These are phyloP conservation scores for Paraleonurus japonicus DNA, from an alignment of 257 asterid species.

Conservation along the genomic window DNA sequence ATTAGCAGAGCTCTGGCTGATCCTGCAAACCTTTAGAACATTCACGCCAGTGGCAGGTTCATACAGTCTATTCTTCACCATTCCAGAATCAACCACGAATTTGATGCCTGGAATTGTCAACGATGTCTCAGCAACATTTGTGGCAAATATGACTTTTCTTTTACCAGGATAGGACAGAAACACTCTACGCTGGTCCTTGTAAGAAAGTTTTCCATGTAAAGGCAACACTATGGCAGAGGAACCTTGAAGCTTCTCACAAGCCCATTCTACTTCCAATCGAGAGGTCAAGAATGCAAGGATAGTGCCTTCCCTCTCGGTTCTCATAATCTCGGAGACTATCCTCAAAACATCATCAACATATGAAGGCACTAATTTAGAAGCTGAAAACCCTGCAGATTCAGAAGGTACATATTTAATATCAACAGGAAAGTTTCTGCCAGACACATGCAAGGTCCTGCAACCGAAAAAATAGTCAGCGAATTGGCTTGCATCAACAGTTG, in stretches of 20 bases:
- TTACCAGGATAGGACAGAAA: slow-evolving; percentile 63
- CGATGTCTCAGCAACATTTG: slow-evolving; percentile 96
- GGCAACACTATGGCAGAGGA: slow-evolving; percentile 61
- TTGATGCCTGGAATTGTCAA: slow-evolving; percentile 92
- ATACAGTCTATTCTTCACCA: slow-evolving; percentile 78
- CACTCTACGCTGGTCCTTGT: slow-evolving; percentile 69
- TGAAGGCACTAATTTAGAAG: slow-evolving; percentile 46
- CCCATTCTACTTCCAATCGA: slow-evolving; percentile 94
- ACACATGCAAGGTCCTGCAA: slow-evolving; percentile 62
- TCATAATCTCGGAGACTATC: slow-evolving; percentile 54
- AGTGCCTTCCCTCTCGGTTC: slow-evolving; percentile 66
- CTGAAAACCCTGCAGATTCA: slow-evolving; percentile 39
- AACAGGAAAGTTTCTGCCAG: slow-evolving; percentile 85
- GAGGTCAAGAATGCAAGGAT: slow-evolving; percentile 97
- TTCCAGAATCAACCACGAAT: slow-evolving; percentile 88
- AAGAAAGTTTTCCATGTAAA: slow-evolving; percentile 84
- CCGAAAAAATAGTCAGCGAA: slow-evolving; percentile 70
- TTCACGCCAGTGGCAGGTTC: slow-evolving; percentile 89
- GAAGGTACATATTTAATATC: slow-evolving; percentile 63
- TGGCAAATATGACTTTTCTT: slow-evolving; percentile 78
- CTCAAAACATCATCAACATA: slow-evolving; percentile 68
- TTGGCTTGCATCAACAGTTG: slow-evolving; percentile 86
- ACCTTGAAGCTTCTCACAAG: slow-evolving; percentile 71
- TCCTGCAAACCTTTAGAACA: slow-evolving; percentile 62
- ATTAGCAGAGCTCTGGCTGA: slow-evolving; percentile 92